phyloP scores from a whole-genome alignment of 2,329 filamentous ascomycete genomes.

The Dactylonectria estremocensis region DNA sequence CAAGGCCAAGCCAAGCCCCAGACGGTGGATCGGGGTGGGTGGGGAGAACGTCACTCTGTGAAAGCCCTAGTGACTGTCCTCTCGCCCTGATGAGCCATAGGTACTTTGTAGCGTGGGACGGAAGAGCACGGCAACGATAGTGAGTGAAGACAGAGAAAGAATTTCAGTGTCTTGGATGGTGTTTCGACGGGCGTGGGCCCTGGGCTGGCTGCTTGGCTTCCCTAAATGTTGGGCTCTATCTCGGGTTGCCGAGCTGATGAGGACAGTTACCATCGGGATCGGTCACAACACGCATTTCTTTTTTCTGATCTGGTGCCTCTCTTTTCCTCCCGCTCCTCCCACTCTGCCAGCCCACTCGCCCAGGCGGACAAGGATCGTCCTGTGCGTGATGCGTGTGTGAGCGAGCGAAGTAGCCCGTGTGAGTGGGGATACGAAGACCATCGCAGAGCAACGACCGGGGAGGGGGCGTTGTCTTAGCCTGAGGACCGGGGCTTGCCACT shows the following conservation, averaged over 20 bases:
- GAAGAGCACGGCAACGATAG: no score
- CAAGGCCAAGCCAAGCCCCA: conserved; percentile 2
- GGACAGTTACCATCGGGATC: no score
- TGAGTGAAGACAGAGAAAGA: no score
- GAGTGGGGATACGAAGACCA: conserved; percentile 27
- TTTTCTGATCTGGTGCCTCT: neutral
- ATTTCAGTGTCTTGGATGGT: neutral
- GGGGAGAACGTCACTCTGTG: neutral
- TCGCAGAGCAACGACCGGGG: conserved; percentile 1
- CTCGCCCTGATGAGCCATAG: neutral
- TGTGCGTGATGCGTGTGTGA: conserved; percentile 22
- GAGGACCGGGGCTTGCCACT: neutral
- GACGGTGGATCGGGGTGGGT: neutral
- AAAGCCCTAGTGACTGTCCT: neutral
- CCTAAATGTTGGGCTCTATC: no score
- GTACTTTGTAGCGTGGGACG: neutral
- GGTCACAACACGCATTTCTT: neutral
- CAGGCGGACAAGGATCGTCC: conserved; percentile 23
- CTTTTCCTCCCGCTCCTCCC: neutral
- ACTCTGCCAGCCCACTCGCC: neutral
- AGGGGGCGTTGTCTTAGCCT: conserved; percentile 12
- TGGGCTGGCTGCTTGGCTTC: neutral
- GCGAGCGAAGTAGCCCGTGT: conserved; percentile 5
- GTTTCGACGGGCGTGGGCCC: neutral
- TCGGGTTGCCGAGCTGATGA: no score